Evolutionary conservation across 495 filamentous ascomycete species (phyloP).

Genomic region (Penicillium canescens): DNA sequence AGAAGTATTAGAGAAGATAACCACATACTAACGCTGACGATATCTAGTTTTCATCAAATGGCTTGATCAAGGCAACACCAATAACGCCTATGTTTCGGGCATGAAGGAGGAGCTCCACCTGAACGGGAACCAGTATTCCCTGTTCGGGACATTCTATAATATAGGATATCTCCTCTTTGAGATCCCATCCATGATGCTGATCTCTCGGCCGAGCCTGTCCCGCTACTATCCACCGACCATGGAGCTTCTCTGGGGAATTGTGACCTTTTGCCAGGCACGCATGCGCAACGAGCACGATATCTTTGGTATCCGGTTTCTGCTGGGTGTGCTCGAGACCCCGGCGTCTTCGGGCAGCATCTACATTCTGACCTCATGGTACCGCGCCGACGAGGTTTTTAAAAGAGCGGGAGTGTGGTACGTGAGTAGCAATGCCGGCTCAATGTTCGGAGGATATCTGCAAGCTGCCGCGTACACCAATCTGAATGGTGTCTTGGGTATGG

Average conservation of each 20-base stretch:
- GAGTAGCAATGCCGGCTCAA: conserved; percentile 21
- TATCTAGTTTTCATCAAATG: too few relatives aligned
- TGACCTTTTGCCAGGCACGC: conserved; percentile 19
- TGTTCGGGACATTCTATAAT: conserved; percentile 5
- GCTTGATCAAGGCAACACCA: conserved; percentile 2
- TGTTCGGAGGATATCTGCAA: conserved; percentile 33
- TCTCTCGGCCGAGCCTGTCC: too few relatives aligned
- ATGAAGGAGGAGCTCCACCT: conserved; percentile 7
- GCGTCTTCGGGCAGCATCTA: conserved; percentile 19
- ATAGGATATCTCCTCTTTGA: conserved; percentile 6
- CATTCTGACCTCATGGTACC: conserved; percentile 32
- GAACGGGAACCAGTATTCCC: conserved; percentile 6
- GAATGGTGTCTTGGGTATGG: conserved; percentile 20
- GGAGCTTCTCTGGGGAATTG: conserved; percentile 17
- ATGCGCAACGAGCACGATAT: conserved; percentile 15
- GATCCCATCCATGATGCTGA: background rate
- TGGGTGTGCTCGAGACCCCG: conserved; percentile 18
- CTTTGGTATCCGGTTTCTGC: conserved; percentile 20
- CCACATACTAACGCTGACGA: too few relatives aligned
- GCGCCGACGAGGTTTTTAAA: conserved; percentile 23
- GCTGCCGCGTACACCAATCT: conserved; percentile 29
- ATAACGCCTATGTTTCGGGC: conserved; percentile 6
- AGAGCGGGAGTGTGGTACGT: conserved; percentile 29
- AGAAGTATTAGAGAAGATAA: too few relatives aligned
- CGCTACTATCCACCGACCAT: conserved; percentile 3